Conservation (phyloP, 345 rosid genomes). For the Gossypium thurberi region DNA sequence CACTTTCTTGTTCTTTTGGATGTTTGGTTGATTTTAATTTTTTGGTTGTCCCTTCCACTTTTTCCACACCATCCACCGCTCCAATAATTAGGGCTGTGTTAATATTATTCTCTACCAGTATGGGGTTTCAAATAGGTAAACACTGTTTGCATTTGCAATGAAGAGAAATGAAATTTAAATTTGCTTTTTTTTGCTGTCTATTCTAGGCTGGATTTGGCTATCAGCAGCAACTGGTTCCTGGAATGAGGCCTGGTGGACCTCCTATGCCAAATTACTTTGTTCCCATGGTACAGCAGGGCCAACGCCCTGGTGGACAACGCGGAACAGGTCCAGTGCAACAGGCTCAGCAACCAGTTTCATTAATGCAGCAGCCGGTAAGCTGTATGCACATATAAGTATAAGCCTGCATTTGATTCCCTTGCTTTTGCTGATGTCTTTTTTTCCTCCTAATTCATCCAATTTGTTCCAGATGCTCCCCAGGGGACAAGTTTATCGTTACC, state of each 20-base stretch:
- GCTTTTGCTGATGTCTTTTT: not conserved
- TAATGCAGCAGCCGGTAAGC: constrained; percentile 60
- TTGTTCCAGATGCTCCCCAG: constrained; percentile 55
- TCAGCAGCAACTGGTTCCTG: constrained; percentile 78
- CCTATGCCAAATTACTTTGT: constrained; percentile 62
- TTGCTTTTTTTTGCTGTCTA: not conserved
- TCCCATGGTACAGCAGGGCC: constrained; percentile 68
- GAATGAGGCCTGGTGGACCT: constrained; percentile 71
- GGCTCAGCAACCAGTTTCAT: constrained; percentile 49
- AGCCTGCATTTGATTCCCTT: not conserved
- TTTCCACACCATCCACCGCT: too few species aligned
- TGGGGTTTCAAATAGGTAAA: not conserved
- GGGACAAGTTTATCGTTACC: constrained; percentile 59
- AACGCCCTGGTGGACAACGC: constrained; percentile 59
- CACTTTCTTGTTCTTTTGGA: not conserved
- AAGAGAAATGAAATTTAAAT: not conserved
- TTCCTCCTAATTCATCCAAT: not conserved
- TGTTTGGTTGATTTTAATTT: not conserved
- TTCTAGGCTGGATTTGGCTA: constrained; percentile 69
- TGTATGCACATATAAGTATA: not conserved
- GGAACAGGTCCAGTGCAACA: constrained; percentile 50
- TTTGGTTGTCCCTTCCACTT: too few species aligned
- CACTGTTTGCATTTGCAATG: not conserved
- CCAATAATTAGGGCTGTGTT: not conserved
- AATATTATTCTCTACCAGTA: not conserved